These are phyloP conservation scores for Paraphoma sp. DNA, from an alignment of 2,329 filamentous ascomycete species.

Conservation along the genomic window DNA sequence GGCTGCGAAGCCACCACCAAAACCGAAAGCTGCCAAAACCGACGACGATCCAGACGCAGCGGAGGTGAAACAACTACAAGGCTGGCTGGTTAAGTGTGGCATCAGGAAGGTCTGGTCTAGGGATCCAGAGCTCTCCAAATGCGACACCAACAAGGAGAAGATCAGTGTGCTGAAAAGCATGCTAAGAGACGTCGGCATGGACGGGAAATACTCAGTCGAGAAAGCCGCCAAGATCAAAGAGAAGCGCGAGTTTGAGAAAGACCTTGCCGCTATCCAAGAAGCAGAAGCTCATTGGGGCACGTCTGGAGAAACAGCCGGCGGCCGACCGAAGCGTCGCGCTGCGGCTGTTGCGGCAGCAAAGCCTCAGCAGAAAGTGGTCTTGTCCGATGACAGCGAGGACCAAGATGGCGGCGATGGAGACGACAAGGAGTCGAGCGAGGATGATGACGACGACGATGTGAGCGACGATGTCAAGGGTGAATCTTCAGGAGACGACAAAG, in stretches of 20 bases:
- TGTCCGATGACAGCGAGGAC: conserved; percentile 34
- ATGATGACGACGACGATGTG: conserved; percentile 15
- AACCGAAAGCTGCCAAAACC: conserved; percentile 50
- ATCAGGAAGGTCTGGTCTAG: conserved; percentile 90
- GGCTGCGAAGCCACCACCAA: conserved; percentile 32
- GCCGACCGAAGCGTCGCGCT: conserved; percentile 36
- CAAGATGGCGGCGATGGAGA: conserved; percentile 21
- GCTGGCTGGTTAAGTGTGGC: conserved; percentile 86
- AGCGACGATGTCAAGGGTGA: conserved; percentile 26
- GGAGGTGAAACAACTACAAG: conserved; percentile 88
- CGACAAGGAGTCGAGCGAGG: conserved; percentile 17
- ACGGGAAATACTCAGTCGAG: conserved; percentile 82
- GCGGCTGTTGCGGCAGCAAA: conserved; percentile 18
- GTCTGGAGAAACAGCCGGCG: conserved; percentile 32
- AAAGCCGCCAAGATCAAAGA: conserved; percentile 89
- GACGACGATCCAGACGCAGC: conserved; percentile 68
- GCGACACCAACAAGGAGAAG: conserved; percentile 76
- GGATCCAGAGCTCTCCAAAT: conserved; percentile 72
- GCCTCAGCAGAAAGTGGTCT: conserved; percentile 26
- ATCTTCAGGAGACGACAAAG: conserved; percentile 19
- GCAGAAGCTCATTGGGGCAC: conserved; percentile 80
- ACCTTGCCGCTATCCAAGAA: conserved; percentile 83
- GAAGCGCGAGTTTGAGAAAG: conserved; percentile 79
- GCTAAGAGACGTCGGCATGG: conserved; percentile 85
- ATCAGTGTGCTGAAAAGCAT: conserved; percentile 80